These are phyloP conservation scores for Pelargonium cotyledonis DNA, from an alignment of 441 rosid species.

Conservation along the genomic window DNA sequence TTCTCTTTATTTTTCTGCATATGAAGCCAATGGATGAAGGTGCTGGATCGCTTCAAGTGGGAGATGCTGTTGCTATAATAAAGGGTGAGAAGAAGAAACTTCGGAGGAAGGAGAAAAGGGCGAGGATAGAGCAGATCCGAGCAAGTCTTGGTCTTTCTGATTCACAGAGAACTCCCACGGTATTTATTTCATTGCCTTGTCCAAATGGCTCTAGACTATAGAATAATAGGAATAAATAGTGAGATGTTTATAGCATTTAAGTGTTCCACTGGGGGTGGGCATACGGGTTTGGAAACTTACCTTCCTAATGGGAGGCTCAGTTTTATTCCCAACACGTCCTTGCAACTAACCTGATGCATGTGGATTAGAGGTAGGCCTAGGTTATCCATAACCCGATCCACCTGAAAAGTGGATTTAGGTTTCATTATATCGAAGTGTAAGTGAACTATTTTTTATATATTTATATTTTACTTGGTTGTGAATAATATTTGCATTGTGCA, in stretches of 20 bases:
- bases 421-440: not conserved
- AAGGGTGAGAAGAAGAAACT: conserved; percentile 77
- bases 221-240: not conserved
- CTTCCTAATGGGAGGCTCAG: too few relatives aligned
- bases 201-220: not conserved
- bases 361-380: too few relatives aligned
- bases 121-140: conserved; percentile 91
- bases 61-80: conserved; percentile 85
- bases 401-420: too few relatives aligned
- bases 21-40: conserved; percentile 42
- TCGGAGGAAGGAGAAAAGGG: conserved; percentile 82
- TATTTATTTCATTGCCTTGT: conserved; percentile 21
- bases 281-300: too few relatives aligned
- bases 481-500: not conserved
- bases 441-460: not conserved
- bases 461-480: not conserved
- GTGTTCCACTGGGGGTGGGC: too few relatives aligned
- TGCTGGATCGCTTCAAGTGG: conserved; percentile 51
- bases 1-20: conserved; percentile 1
- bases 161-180: conserved; percentile 91
- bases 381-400: too few relatives aligned
- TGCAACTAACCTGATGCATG: too few relatives aligned
- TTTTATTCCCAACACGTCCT: too few relatives aligned
- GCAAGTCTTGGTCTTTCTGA: conserved; percentile 94
- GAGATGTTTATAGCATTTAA: too few relatives aligned